Base-by-base conservation (phyloP, 306 rosid genomes). In the Gillenia trifoliata region DNA sequence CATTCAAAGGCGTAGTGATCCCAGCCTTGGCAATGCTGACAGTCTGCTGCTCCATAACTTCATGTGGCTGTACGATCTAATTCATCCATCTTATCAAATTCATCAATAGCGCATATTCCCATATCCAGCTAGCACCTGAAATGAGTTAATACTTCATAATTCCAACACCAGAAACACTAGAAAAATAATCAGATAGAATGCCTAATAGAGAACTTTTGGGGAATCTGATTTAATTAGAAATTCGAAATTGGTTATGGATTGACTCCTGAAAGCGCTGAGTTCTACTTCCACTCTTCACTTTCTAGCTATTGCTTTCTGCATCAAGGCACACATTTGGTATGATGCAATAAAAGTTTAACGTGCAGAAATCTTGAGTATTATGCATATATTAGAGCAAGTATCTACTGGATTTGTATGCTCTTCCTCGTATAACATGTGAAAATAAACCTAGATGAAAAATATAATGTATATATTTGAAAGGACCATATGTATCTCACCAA, bases 11-110 rank as follows among this genome's bases (percentile, higher is more conserved):
- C 13, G 99, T 90, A 47, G 97, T 92, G 81, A 94, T 94, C 52
- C 98, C 98, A 72, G 97, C 99, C 88, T 94, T 94, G 80, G 99
- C 99, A 78, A 94, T 94, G 88, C 99, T 94, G 83, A 94, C 99
- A 41, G 97, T 94, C 78, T 94, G 99, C 84, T 94, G 99, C 84
- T 94, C 99, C 99, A 94, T 94, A 78, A 94, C 99, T 87, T 94
- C 99, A 72, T 92, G 97, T 92, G 29, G 99, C 92, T 52, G 99
- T 92, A 67, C 96, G 95, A 87, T 94, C 99, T 0, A 91, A 94
- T 77, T 94, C 99, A 73, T 94, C 99, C 99, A 91, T 94, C 86
- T 94, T 94, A 78, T 94, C 99, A 80, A 94, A 90, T 81, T 94
- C 99, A 66, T 94, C 97, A 75, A 92, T 94, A 74, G 96, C 97